Evolutionary conservation across 768 basidiomycete species (phyloP).

Genomic region (Tulasnella sp.): DNA sequence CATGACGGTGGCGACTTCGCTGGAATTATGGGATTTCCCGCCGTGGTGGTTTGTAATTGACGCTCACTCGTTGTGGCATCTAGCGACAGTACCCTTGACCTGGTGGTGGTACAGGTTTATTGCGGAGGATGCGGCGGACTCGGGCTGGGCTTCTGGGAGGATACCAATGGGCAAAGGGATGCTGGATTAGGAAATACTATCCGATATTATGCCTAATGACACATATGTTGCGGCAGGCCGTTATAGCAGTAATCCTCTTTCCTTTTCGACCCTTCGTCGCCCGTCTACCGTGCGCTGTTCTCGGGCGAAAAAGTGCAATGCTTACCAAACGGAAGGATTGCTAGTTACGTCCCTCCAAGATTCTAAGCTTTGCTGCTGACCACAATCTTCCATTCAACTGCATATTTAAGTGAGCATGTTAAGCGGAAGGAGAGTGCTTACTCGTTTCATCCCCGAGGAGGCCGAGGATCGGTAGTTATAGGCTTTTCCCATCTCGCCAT

Average conservation of each 20-base stretch:
- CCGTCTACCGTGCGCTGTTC: background rate
- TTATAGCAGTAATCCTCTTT: background rate
- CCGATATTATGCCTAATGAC: background rate
- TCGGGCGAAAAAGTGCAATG: background rate
- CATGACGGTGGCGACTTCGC: conserved; percentile 66
- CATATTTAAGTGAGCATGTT: background rate
- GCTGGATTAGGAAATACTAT: background rate
- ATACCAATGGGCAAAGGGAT: conserved; percentile 1
- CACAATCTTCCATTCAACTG: background rate
- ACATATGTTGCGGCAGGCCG: background rate
- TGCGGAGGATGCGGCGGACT: conserved; percentile 64
- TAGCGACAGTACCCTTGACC: conserved; percentile 73
- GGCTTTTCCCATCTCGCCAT: background rate
- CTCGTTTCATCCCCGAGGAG: background rate
- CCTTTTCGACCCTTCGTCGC: background rate
- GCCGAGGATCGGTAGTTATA: background rate
- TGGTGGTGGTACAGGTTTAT: conserved; percentile 84
- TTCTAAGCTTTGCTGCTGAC: background rate
- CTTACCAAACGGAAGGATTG: background rate
- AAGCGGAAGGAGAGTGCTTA: background rate
- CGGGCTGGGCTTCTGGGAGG: conserved; percentile 51
- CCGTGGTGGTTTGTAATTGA: conserved; percentile 73
- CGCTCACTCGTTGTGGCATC: conserved; percentile 92
- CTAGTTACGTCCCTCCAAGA: background rate
- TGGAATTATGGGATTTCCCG: conserved; percentile 91